These are phyloP conservation scores for Podospora australis DNA, from an alignment of 495 filamentous ascomycete genomes.

Conservation along the genomic window DNA sequence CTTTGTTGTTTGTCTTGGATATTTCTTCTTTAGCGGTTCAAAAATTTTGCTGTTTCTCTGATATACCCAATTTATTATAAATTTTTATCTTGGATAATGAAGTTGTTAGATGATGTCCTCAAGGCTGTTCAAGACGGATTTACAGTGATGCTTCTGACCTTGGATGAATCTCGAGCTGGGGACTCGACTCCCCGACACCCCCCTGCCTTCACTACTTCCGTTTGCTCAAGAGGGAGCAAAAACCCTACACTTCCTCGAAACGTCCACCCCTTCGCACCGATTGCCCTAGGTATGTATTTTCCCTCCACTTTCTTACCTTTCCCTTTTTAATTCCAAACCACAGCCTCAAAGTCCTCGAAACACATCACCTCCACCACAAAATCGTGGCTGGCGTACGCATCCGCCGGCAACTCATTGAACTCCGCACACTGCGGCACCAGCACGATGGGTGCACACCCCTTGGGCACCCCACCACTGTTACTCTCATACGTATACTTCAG, in stretches of 20 bases:
- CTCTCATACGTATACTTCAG: slow-evolving; percentile 19
- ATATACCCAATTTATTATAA: background rate
- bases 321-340: background rate
- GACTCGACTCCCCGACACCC: background rate
- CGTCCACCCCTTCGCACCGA: too few species aligned
- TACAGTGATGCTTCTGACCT: too few species aligned
- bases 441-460: slow-evolving; percentile 19
- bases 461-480: slow-evolving; percentile 9
- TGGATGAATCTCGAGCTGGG: too few species aligned
- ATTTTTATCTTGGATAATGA: too few species aligned
- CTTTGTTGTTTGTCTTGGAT: slow-evolving; percentile 2
- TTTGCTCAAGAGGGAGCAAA: background rate
- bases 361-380: slow-evolving; percentile 19
- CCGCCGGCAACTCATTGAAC: slow-evolving; percentile 17
- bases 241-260: too few species aligned
- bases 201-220: background rate
- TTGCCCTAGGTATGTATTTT: background rate
- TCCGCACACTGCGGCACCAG: slow-evolving; percentile 25
- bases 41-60: background rate
- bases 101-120: too few species aligned
- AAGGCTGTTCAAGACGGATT: too few species aligned
- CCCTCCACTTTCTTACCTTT: background rate
- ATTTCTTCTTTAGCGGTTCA: background rate
- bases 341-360: slow-evolving; percentile 11
- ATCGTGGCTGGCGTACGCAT: slow-evolving; percentile 21